Base-by-base conservation (phyloP, 2,329 filamentous ascomycete genomes). In the Claviceps capensis region DNA sequence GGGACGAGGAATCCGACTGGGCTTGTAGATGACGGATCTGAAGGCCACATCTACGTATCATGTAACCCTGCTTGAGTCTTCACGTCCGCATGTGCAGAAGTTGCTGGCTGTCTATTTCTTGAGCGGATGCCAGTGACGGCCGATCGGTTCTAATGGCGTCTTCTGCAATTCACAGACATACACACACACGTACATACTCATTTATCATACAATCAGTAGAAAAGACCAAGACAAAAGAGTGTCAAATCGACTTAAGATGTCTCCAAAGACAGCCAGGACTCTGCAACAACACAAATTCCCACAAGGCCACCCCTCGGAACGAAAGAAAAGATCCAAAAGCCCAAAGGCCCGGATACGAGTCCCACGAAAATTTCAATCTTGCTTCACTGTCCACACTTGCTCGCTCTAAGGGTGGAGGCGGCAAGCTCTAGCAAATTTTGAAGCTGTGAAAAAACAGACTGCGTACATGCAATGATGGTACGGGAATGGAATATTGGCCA, bases 311-410 rank as follows among this genome's bases (percentile, higher is more conserved):
- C 60, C 60, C 36, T 49, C 48, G 48, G 48, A 44, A 43, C 41
- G 9, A 8, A 16, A 14, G 11, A 59, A 65, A 63, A 64, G 41
- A 54, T 43, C 40, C 50, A 47, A 47, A 47, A 50, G 44, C 47
- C 40, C 14, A 22, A 11, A 49, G 40, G 3, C 46, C 41, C 43
- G 16, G 17, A 42, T 9, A 13, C 19, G 11, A 13, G 8, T 22
- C 41, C 41, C 17, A 7, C 41, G 17, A 14, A n/a, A 17, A 59
- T 70, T 70, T 77, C 69, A 54, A 69, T 82, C 60, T 82, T 72
- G 79, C 79, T 82, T 82, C 79, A 80, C 68, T 80, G 79, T 82
- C 79, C 79, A 82, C 79, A 82, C 79, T 78, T 78, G 75, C 73
- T 65, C 78, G 77, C 71, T 74, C 71, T 79, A 67, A 70, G 61